Conservation (phyloP, 306 rosid species). For the Prunus padus region DNA sequence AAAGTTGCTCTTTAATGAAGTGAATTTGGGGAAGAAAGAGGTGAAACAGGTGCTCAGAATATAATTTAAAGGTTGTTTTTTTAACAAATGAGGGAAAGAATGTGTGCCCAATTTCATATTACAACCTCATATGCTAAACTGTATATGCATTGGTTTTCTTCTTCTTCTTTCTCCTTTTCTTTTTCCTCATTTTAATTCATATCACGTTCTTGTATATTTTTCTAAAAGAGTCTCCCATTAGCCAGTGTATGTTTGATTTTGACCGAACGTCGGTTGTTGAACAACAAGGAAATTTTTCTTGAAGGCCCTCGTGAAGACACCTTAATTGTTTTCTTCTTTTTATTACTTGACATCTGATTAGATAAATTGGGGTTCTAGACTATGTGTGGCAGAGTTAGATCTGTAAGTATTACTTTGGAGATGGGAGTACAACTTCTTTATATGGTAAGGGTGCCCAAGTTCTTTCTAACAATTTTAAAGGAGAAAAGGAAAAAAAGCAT, state of each 20-base stretch:
- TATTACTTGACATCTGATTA: neutral
- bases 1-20: neutral
- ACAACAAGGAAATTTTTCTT: neutral
- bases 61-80: conserved; percentile 7
- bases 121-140: neutral
- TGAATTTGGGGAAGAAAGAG: neutral
- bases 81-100: neutral
- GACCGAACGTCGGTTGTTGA: conserved; percentile 10
- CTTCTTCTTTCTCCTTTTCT: neutral
- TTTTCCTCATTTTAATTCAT: neutral
- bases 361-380: neutral
- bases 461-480: neutral
- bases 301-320: neutral
- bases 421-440: neutral
- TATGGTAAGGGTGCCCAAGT: neutral
- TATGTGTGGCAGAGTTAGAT: neutral
- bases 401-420: neutral
- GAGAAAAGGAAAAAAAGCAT: neutral
- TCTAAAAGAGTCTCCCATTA: neutral
- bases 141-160: neutral
- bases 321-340: neutral
- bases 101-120: neutral
- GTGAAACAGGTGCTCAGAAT: conserved; percentile 7
- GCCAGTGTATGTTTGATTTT: neutral
- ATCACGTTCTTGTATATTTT: conserved; percentile 2